phyloP scores from a whole-genome alignment of 1,284 basidiomycete genomes.

The Puccinia hordei region DNA sequence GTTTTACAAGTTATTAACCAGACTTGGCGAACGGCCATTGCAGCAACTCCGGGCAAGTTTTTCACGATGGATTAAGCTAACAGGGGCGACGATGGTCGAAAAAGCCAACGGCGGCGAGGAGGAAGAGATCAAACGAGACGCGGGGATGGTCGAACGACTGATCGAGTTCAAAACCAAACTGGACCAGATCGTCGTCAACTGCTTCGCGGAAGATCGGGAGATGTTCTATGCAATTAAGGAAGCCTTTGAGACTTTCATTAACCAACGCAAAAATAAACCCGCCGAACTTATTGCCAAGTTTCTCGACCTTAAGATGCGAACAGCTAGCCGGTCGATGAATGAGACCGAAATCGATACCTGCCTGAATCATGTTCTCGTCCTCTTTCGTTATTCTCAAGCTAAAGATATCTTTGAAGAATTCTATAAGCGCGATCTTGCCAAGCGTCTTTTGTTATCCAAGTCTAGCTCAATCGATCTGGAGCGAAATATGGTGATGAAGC shows the following conservation, averaged over 20 bases:
- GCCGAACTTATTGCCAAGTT: conserved; percentile 94
- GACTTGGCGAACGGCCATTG: neutral
- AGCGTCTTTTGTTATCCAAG: conserved; percentile 79
- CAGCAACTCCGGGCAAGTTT: conserved; percentile 6
- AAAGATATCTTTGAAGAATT: conserved; percentile 77
- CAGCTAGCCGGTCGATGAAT: conserved; percentile 73
- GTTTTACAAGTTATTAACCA: conserved; percentile 9
- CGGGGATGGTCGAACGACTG: conserved; percentile 24
- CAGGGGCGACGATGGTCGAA: conserved; percentile 11
- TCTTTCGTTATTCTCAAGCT: conserved; percentile 81
- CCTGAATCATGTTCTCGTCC: conserved; percentile 74
- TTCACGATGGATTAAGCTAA: conserved; percentile 18
- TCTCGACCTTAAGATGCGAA: conserved; percentile 80
- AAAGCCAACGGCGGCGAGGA: neutral
- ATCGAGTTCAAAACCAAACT: conserved; percentile 30
- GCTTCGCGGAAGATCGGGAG: conserved; percentile 53
- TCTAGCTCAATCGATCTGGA: conserved; percentile 84
- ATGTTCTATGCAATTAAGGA: conserved; percentile 64
- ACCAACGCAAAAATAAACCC: conserved; percentile 77
- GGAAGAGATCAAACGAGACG: conserved; percentile 19
- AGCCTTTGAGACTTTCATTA: conserved; percentile 80
- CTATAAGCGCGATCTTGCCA: conserved; percentile 86
- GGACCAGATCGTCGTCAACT: conserved; percentile 18
- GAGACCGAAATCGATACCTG: conserved; percentile 72
- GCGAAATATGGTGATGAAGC: conserved; percentile 78